These are phyloP conservation scores for Suhomyces vadensis DNA, from an alignment of 805 yeast genomes.

Conservation along the genomic window DNA sequence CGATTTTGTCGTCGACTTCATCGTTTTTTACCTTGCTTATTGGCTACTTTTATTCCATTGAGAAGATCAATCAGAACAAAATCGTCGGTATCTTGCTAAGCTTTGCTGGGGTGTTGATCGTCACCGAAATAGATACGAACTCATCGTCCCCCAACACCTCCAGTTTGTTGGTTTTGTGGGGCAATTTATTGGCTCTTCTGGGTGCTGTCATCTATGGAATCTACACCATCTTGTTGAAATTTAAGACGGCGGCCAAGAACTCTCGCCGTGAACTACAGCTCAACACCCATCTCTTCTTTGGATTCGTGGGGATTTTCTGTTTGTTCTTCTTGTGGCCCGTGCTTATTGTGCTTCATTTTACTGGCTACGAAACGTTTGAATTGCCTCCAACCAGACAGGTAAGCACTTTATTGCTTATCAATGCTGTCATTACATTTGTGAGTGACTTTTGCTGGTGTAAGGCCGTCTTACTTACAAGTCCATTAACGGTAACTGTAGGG, in stretches of 20 bases:
- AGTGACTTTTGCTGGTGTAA: slow-evolving; percentile 96
- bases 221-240: slow-evolving; percentile 82
- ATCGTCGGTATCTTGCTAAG: slow-evolving; percentile 69
- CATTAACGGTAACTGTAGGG: slow-evolving; percentile 94
- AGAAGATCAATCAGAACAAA: slow-evolving; percentile 63
- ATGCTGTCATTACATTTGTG: slow-evolving; percentile 76
- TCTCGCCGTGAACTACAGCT: slow-evolving; percentile 67
- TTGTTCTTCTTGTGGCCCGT: slow-evolving; percentile 80
- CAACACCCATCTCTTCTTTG: slow-evolving; percentile 87
- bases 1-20: slow-evolving; percentile 88
- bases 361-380: slow-evolving; percentile 69
- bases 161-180: slow-evolving; percentile 45
- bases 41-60: slow-evolving; percentile 74
- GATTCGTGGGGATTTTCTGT: slow-evolving; percentile 89
- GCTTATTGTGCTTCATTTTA: slow-evolving; percentile 59
- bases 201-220: slow-evolving; percentile 92
- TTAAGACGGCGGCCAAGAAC: slow-evolving; percentile 48
- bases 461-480: slow-evolving; percentile 90
- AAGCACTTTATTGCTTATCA: slow-evolving; percentile 54
- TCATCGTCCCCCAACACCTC: slow-evolving; percentile 28
- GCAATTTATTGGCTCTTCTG: slow-evolving; percentile 75
- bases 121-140: slow-evolving; percentile 66
- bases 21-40: slow-evolving; percentile 88
- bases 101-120: slow-evolving; percentile 75
- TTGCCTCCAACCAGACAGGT: slow-evolving; percentile 60